Conservation (phyloP, 257 asterid genomes). For the Verbena officinalis region DNA sequence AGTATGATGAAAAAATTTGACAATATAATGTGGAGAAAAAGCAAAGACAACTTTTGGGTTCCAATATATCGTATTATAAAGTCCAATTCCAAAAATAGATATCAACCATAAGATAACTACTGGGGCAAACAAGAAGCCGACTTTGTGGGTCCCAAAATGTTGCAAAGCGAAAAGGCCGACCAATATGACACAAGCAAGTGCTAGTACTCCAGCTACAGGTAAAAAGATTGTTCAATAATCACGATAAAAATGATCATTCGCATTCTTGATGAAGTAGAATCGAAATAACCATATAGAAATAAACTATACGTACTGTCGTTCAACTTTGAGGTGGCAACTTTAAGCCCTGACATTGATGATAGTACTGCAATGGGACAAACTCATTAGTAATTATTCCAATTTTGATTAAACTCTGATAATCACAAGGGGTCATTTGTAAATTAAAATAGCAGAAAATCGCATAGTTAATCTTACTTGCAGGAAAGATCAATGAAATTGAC, state of each 20-base stretch:
- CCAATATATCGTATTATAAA: slow-evolving; percentile 53
- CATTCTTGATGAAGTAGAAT: too few species aligned
- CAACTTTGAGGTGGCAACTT: slow-evolving; percentile 21
- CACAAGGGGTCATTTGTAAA: too few species aligned
- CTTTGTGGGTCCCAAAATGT: slow-evolving; percentile 64
- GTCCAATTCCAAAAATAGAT: slow-evolving; percentile 51
- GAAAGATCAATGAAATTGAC: too few species aligned
- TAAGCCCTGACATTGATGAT: slow-evolving; percentile 34
- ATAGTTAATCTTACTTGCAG: too few species aligned
- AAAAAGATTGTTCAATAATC: slow-evolving; percentile 7
- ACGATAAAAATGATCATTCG: not conserved
- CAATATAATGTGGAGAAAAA: slow-evolving; percentile 63
- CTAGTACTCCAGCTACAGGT: slow-evolving; percentile 40
- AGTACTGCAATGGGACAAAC: slow-evolving; percentile 28
- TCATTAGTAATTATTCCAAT: not conserved
- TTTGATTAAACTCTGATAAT: too few species aligned
- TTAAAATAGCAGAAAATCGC: too few species aligned
- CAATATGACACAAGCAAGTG: slow-evolving; percentile 50
- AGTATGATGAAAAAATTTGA: slow-evolving; percentile 49
- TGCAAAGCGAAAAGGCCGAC: slow-evolving; percentile 65
- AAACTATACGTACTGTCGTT: slow-evolving; percentile 24
- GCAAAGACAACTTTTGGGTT: slow-evolving; percentile 58
- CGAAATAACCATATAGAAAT: too few species aligned
- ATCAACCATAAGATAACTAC: slow-evolving; percentile 60
- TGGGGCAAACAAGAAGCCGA: slow-evolving; percentile 64